Conservation (phyloP, 306 rosid genomes). For the barrel medic (Medicago truncatula) region MtrunA17r5.0-ANR NC_053043.1:39358001-39358500, state of each 20-base stretch:
- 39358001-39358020: no score
- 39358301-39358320: no score
- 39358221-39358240: neutral
- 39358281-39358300: no score
- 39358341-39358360: no score
- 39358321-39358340: no score
- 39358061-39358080: neutral
- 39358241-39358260: neutral
- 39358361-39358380: no score
- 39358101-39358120: no score
- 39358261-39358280: no score
- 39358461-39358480: neutral
- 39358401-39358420: no score
- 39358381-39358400: no score
- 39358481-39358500: neutral
- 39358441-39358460: neutral
- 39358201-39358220: slow-evolving; percentile 15
- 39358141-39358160: neutral
- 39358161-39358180: neutral
- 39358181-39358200: slow-evolving; percentile 18
- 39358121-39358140: neutral
- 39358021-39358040: neutral
- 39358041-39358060: neutral
- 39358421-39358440: neutral
- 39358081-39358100: neutral